phyloP scores from a whole-genome alignment of 2,329 filamentous ascomycete species.

The Reticulascus tulasneorum region DNA sequence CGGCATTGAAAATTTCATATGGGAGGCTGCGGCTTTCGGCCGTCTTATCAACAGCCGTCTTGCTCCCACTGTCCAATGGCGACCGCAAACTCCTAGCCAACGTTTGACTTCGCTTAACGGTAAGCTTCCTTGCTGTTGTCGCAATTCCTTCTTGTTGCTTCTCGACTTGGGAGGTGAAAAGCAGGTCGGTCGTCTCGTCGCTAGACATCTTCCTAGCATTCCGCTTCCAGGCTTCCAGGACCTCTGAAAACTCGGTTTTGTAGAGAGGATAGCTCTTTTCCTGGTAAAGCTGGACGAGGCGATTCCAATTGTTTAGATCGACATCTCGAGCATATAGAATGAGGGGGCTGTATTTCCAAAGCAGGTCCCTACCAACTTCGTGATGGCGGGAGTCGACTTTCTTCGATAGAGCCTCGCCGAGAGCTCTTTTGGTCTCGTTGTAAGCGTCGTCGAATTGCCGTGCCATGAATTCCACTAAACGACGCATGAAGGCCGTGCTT shows the following conservation, averaged over 20 bases:
- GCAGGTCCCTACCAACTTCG: slow-evolving; percentile 63
- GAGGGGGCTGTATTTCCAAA: slow-evolving; percentile 87
- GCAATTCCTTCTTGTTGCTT: slow-evolving; percentile 79
- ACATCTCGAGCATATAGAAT: slow-evolving; percentile 86
- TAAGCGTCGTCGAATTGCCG: slow-evolving; percentile 75
- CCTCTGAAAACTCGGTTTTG: slow-evolving; percentile 75
- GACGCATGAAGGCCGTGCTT: slow-evolving; percentile 70
- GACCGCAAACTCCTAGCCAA: slow-evolving; percentile 69
- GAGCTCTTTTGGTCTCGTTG: slow-evolving; percentile 61
- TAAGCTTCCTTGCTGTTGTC: slow-evolving; percentile 79
- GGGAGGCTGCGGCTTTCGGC: slow-evolving; percentile 64
- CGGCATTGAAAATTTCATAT: slow-evolving; percentile 76
- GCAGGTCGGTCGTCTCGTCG: slow-evolving; percentile 69
- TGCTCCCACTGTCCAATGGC: slow-evolving; percentile 57
- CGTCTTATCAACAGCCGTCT: slow-evolving; percentile 51
- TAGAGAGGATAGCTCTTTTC: slow-evolving; percentile 73
- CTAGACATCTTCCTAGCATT: slow-evolving; percentile 70
- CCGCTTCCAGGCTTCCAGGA: slow-evolving; percentile 74
- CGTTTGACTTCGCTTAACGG: slow-evolving; percentile 90
- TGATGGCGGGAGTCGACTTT: slow-evolving; percentile 71
- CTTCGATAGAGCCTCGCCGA: slow-evolving; percentile 56
- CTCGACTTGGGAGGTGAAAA: slow-evolving; percentile 82
- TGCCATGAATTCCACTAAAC: slow-evolving; percentile 78
- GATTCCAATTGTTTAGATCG: slow-evolving; percentile 76
- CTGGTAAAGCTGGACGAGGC: slow-evolving; percentile 75